Conservation (phyloP, 2,329 filamentous ascomycete species). For the Xylaria sp. region DNA sequence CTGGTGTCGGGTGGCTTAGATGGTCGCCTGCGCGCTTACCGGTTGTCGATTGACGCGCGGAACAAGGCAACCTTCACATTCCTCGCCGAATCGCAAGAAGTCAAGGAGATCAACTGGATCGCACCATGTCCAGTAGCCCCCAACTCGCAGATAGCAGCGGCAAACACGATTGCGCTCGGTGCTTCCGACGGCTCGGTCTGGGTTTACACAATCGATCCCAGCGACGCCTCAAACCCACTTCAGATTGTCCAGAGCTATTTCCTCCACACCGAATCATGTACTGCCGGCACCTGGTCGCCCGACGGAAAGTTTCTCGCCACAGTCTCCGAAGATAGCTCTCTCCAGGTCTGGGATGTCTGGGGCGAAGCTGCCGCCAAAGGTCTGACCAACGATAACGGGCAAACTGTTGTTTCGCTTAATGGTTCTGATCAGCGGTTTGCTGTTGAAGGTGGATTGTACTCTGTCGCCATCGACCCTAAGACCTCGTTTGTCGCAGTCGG, state of each 20-base stretch:
- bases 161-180: conserved; percentile 87
- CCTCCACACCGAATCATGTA: conserved; percentile 86
- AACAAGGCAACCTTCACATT: conserved; percentile 67
- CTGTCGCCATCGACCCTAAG: conserved; percentile 82
- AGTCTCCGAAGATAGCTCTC: conserved; percentile 85
- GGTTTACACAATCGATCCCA: conserved; percentile 87
- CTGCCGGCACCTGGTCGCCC: conserved; percentile 89
- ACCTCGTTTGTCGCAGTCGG: conserved; percentile 86
- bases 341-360: conserved; percentile 95
- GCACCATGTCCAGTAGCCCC: conserved; percentile 75
- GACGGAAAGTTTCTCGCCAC: conserved; percentile 89
- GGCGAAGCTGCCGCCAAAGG: conserved; percentile 74
- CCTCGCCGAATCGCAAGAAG: conserved; percentile 84
- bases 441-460: conserved; percentile 91
- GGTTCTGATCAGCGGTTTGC: conserved; percentile 87
- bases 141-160: conserved; percentile 55
- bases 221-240: conserved; percentile 69
- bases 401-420: conserved; percentile 80
- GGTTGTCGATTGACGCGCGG: conserved; percentile 59
- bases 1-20: conserved; percentile 89
- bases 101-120: conserved; percentile 96
- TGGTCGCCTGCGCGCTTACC: conserved; percentile 80
- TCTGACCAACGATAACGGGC: conserved; percentile 63
- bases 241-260: conserved; percentile 93
- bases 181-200: conserved; percentile 93